Conservation (phyloP, 805 yeast species). For the Saturnispora sanitii region DNA sequence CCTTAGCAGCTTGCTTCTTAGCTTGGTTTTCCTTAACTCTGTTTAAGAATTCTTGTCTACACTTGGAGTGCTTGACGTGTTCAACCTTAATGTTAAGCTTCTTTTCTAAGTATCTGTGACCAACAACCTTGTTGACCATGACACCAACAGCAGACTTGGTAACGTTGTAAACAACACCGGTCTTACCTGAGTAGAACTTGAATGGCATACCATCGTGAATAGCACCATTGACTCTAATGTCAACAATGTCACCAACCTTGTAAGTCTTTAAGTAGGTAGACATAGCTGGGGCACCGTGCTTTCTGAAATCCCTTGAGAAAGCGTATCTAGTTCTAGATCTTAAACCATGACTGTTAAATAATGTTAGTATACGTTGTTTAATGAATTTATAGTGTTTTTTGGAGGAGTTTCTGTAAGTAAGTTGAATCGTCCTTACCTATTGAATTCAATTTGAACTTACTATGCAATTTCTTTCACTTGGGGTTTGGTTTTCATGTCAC, state of each 20-base stretch:
- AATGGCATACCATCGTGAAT: constrained; percentile 99
- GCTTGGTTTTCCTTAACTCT: constrained; percentile 97
- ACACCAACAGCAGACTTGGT: constrained; percentile 99
- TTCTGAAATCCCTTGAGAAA: constrained; percentile 99
- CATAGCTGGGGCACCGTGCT: constrained; percentile 89
- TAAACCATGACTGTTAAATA: constrained; percentile 76
- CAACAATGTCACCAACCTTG: constrained; percentile 99
- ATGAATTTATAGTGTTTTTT: neutral
- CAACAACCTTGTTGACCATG: constrained; percentile 95
- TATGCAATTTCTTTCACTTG: no score
- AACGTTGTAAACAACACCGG: constrained; percentile 98
- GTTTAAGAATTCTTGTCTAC: constrained; percentile 98
- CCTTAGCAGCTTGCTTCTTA: constrained; percentile 88
- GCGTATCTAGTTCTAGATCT: constrained; percentile 99
- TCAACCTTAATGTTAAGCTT: constrained; percentile 97
- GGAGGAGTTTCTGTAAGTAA: neutral
- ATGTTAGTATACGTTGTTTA: constrained; percentile 15
- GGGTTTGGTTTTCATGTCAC: no score
- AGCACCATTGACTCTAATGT: constrained; percentile 98
- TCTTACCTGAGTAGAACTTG: constrained; percentile 99
- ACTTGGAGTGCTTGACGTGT: constrained; percentile 99
- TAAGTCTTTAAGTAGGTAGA: constrained; percentile 95
- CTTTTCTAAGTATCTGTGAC: constrained; percentile 98
- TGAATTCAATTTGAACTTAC: no score
- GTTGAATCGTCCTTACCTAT: no score